phyloP scores from a whole-genome alignment of 148 eudicot species.

The Linanthus parryae region DNA sequence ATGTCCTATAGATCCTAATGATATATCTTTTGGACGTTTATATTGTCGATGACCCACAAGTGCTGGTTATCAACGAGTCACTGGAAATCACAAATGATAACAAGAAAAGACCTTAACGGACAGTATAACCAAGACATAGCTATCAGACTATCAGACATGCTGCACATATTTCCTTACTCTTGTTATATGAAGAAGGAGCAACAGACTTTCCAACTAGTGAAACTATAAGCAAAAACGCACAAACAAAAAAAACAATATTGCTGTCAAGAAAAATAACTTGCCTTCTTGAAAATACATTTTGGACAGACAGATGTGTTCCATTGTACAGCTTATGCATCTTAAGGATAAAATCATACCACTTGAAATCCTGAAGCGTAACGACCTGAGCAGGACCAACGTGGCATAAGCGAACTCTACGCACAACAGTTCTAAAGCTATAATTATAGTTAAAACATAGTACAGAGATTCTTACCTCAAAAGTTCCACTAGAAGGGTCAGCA shows the following conservation, averaged over 20 bases:
- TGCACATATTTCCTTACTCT: not conserved
- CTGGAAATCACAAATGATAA: too few relatives aligned
- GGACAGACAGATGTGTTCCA: constrained; percentile 81
- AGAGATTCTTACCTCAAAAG: constrained; percentile 53
- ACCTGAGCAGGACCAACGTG: constrained; percentile 37
- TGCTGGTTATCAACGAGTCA: too few relatives aligned
- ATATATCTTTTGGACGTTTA: too few relatives aligned
- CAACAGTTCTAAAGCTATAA: not conserved
- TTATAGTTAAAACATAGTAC: not conserved
- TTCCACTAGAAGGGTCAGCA: constrained; percentile 73
- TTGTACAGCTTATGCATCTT: constrained; percentile 72
- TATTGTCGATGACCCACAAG: too few relatives aligned
- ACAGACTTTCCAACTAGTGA: not conserved
- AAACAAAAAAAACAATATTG: not conserved
- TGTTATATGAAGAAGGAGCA: not conserved
- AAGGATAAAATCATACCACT: constrained; percentile 87
- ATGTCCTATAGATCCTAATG: too few relatives aligned
- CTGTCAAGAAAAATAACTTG: constrained; percentile 13
- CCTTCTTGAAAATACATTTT: constrained; percentile 72
- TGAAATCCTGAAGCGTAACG: constrained; percentile 90
- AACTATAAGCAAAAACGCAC: not conserved
- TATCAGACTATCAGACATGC: too few relatives aligned
- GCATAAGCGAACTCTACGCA: not conserved
- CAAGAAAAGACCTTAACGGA: too few relatives aligned
- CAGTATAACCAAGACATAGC: too few relatives aligned